A percentile compares a stretch with the other conserved stretches of the same genome.
These are phyloP conservation scores for Euryodendron excelsum DNA, from an alignment of 148 eudicot genomes.

Conservation along the genomic window DNA sequence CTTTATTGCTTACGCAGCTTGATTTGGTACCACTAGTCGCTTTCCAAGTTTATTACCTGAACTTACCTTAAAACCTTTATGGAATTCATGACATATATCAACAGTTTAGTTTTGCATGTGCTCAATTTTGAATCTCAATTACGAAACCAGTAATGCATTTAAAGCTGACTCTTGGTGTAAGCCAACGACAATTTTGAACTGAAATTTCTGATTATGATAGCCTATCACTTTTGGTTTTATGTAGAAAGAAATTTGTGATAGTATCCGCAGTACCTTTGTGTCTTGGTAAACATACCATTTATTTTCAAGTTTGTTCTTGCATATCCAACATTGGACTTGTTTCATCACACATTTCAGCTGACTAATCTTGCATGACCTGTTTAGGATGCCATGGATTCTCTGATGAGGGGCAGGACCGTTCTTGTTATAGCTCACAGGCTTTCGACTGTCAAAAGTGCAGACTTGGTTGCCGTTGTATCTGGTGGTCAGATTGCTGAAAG, in stretches of 20 bases:
- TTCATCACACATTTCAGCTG: background rate
- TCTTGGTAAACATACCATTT: background rate
- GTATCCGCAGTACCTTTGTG: background rate
- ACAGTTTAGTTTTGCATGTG: too few relatives aligned
- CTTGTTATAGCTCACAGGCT: conserved; percentile 95
- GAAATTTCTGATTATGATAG: background rate
- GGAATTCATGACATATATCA: too few relatives aligned
- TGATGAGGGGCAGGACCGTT: conserved; percentile 93
- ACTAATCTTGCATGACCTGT: background rate
- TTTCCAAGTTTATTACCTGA: too few relatives aligned
- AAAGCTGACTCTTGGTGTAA: background rate
- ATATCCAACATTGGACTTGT: background rate
- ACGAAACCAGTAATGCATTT: too few relatives aligned
- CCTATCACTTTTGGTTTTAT: background rate
- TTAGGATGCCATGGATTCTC: conserved; percentile 94
- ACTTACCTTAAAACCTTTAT: too few relatives aligned
- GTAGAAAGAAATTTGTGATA: background rate
- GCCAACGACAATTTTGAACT: background rate
- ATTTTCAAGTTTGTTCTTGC: background rate
- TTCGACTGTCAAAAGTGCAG: conserved; percentile 86
- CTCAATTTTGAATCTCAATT: too few relatives aligned
- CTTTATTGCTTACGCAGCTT: too few relatives aligned
- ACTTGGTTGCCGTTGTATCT: conserved; percentile 77
- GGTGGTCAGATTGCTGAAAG: conserved; percentile 88
- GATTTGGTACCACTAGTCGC: too few relatives aligned